A percentile compares a stretch with the other conserved stretches of the same genome.
These are phyloP conservation scores for Lupinus albus DNA, from an alignment of 306 rosid species.

Conservation along the genomic window DNA sequence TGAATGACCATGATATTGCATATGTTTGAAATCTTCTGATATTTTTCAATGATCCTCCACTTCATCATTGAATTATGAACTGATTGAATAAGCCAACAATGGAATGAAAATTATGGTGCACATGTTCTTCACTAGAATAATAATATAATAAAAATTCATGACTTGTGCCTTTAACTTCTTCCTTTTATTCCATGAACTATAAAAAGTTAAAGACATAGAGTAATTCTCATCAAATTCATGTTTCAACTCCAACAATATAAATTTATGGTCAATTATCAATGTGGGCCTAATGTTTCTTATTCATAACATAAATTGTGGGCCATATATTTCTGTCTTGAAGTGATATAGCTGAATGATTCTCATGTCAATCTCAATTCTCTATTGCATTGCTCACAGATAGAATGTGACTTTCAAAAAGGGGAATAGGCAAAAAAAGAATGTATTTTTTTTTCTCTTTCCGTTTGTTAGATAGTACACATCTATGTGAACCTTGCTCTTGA, in stretches of 20 bases:
- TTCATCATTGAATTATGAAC: constrained; percentile 32
- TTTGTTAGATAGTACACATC: constrained; percentile 40
- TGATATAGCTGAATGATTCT: constrained; percentile 52
- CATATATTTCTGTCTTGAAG: constrained; percentile 17
- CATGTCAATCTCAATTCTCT: constrained; percentile 54
- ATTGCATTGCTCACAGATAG: constrained; percentile 41
- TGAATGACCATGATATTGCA: constrained; percentile 34
- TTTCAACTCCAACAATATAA: constrained; percentile 43
- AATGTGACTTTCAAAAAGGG: constrained; percentile 43
- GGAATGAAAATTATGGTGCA: constrained; percentile 37
- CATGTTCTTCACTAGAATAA: constrained; percentile 27
- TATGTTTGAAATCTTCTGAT: constrained; percentile 39
- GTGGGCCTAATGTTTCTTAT: constrained; percentile 57
- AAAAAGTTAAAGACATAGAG: constrained; percentile 11
- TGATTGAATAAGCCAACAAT: constrained; percentile 44
- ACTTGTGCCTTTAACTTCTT: constrained; percentile 21
- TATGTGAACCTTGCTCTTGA: constrained; percentile 41
- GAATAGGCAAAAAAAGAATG: not conserved
- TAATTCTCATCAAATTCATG: constrained; percentile 39
- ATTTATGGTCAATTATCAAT: constrained; percentile 46
- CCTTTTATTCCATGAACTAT: not conserved
- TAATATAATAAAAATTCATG: constrained; percentile 9
- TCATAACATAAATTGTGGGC: constrained; percentile 52
- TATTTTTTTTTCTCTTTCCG: constrained; percentile 14
- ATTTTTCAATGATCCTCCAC: constrained; percentile 46